Evolutionary conservation across 768 basidiomycete species (phyloP).

Genomic region (Sutorius australiensis): DNA sequence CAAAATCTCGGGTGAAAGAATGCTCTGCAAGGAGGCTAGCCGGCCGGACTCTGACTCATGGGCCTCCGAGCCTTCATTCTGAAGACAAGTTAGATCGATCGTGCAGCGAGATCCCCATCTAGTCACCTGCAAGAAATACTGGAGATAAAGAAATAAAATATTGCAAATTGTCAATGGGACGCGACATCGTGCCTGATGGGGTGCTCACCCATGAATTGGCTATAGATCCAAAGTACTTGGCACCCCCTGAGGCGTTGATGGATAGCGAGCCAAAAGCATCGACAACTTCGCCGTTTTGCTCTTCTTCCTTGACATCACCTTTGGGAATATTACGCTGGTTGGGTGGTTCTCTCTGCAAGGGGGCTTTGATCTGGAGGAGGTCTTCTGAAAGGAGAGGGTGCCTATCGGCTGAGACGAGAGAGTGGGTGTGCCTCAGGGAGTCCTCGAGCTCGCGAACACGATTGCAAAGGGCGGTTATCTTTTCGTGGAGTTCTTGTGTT

Average conservation of each 20-base stretch:
- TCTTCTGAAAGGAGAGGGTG: conserved; percentile 73
- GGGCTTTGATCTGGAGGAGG: conserved; percentile 70
- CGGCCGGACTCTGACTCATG: conserved; percentile 47
- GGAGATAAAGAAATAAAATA: conserved; percentile 2
- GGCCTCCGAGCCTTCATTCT: conserved; percentile 62
- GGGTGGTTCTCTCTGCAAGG: conserved; percentile 64
- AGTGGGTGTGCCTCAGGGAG: conserved; percentile 56
- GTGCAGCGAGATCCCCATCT: not conserved
- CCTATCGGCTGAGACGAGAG: conserved; percentile 50
- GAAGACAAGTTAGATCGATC: conserved; percentile 11
- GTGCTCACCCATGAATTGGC: conserved; percentile 68
- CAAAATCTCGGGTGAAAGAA: conserved; percentile 62
- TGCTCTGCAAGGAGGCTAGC: conserved; percentile 45
- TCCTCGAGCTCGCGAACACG: conserved; percentile 80
- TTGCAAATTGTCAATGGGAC: conserved; percentile 11
- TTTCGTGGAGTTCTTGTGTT: conserved; percentile 78
- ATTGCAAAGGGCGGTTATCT: conserved; percentile 67
- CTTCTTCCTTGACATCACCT: conserved; percentile 55
- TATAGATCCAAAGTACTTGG: conserved; percentile 73
- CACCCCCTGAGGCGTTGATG: conserved; percentile 65
- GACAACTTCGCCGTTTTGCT: conserved; percentile 61
- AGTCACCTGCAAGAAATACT: conserved; percentile 74
- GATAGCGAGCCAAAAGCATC: conserved; percentile 81
- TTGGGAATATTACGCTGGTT: conserved; percentile 36
- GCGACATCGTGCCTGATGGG: not conserved